phyloP scores from a whole-genome alignment of 257 asterid species.

The Plectranthus barbatus region DNA sequence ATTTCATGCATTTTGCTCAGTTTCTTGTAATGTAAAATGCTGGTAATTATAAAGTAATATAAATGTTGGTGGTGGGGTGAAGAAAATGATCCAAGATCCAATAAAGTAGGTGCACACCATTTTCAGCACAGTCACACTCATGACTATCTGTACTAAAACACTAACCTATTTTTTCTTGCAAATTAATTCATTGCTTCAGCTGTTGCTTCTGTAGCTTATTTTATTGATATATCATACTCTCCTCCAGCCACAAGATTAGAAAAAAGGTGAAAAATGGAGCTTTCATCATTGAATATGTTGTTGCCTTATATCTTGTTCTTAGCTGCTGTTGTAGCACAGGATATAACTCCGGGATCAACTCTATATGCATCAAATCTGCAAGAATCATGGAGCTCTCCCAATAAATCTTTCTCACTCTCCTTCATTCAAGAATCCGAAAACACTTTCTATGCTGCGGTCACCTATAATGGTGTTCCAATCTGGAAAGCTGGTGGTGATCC shows the following conservation, averaged over 20 bases:
- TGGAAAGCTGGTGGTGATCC: slow-evolving; percentile 66
- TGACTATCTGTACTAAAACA: not conserved
- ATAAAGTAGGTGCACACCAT: not conserved
- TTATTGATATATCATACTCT: not conserved
- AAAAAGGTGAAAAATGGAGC: not conserved
- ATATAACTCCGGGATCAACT: slow-evolving; percentile 38
- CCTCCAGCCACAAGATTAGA: not conserved
- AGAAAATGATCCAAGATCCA: not conserved
- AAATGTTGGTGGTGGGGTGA: not conserved
- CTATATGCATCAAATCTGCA: slow-evolving; percentile 43
- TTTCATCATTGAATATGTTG: not conserved
- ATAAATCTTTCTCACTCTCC: slow-evolving; percentile 40
- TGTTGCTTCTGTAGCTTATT: not conserved
- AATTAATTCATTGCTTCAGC: not conserved
- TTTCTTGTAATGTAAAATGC: not conserved
- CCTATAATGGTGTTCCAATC: slow-evolving; percentile 38
- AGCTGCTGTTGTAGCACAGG: slow-evolving; percentile 25
- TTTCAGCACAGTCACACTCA: no score
- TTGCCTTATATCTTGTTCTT: slow-evolving; percentile 9
- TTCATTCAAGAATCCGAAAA: slow-evolving; percentile 29
- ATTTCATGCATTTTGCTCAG: not conserved
- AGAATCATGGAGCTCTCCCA: slow-evolving; percentile 52
- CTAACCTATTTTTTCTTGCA: not conserved
- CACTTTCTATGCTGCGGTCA: slow-evolving; percentile 44
- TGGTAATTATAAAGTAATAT: not conserved